Evolutionary conservation across 768 basidiomycete species (phyloP).

Genomic region (Collybiopsis luxurians): DNA sequence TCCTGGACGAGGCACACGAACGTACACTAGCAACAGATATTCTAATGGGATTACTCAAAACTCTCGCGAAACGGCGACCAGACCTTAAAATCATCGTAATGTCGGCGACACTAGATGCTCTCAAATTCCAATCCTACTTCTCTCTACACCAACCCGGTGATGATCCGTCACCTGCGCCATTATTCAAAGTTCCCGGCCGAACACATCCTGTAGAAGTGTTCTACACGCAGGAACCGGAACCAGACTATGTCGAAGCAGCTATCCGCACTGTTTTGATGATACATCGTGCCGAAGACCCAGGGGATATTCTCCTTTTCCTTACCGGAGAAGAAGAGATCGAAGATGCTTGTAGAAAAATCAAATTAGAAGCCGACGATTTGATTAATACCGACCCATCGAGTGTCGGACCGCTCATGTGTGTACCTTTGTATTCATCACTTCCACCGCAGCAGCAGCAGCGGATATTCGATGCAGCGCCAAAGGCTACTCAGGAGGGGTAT

Average conservation of each 20-base stretch:
- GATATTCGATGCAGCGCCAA: constrained; percentile 90
- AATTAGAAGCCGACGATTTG: constrained; percentile 85
- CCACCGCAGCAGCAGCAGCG: constrained; percentile 94
- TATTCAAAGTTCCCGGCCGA: constrained; percentile 90
- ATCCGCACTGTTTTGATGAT: constrained; percentile 97
- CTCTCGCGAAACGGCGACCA: constrained; percentile 69
- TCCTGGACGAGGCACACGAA: constrained; percentile 98
- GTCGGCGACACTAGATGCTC: constrained; percentile 95
- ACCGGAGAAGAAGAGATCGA: constrained; percentile 99
- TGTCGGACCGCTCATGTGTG: constrained; percentile 84
- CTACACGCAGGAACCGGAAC: constrained; percentile 89
- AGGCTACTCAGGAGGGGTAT: constrained; percentile 55
- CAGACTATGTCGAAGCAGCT: constrained; percentile 96
- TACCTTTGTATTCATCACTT: constrained; percentile 93
- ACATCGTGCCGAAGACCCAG: constrained; percentile 90
- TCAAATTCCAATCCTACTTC: constrained; percentile 97
- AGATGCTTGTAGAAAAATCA: constrained; percentile 92
- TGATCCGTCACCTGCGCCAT: constrained; percentile 47
- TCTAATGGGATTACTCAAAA: constrained; percentile 94
- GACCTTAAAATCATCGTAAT: constrained; percentile 98
- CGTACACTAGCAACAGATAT: constrained; percentile 97
- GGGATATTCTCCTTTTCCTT: constrained; percentile 91
- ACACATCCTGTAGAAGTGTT: constrained; percentile 97
- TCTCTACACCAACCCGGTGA: constrained; percentile 35
- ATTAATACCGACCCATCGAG: constrained; percentile 63